These are phyloP conservation scores for Exidia glandulosa DNA, from an alignment of 768 basidiomycete genomes.

Conservation along the genomic window DNA sequence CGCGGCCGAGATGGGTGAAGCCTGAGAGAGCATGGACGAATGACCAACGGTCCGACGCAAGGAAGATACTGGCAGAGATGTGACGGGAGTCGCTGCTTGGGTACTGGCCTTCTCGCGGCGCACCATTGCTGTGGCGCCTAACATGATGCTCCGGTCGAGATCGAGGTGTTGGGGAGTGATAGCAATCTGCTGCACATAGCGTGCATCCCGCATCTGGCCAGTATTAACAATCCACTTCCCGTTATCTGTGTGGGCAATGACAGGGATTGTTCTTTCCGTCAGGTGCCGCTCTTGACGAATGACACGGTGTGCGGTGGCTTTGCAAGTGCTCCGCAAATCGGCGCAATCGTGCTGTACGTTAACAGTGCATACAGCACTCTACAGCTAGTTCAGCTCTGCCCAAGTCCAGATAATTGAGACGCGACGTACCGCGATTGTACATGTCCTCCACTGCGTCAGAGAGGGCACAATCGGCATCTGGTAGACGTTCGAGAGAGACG, in stretches of 20 bases:
- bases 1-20: too few relatives aligned
- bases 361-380: neutral
- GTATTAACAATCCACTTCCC: neutral
- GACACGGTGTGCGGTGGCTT: neutral
- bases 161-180: too few relatives aligned
- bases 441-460: neutral
- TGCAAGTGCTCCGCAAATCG: neutral
- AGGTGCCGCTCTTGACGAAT: neutral
- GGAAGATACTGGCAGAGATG: too few relatives aligned
- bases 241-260: neutral
- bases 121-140: too few relatives aligned
- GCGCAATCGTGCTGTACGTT: neutral
- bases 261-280: neutral
- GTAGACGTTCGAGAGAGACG: too few relatives aligned
- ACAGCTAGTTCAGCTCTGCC: too few relatives aligned
- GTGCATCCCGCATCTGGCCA: neutral
- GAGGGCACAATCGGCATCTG: neutral
- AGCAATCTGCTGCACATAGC: too few relatives aligned
- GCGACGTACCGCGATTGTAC: neutral
- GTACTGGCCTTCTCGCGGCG: too few relatives aligned
- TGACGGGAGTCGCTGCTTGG: too few relatives aligned
- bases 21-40: too few relatives aligned
- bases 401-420: neutral
- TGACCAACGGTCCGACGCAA: too few relatives aligned
- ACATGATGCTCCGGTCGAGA: too few relatives aligned